phyloP scores from a whole-genome alignment of 2,329 filamentous ascomycete species.

The Botryotinia calthae region DNA sequence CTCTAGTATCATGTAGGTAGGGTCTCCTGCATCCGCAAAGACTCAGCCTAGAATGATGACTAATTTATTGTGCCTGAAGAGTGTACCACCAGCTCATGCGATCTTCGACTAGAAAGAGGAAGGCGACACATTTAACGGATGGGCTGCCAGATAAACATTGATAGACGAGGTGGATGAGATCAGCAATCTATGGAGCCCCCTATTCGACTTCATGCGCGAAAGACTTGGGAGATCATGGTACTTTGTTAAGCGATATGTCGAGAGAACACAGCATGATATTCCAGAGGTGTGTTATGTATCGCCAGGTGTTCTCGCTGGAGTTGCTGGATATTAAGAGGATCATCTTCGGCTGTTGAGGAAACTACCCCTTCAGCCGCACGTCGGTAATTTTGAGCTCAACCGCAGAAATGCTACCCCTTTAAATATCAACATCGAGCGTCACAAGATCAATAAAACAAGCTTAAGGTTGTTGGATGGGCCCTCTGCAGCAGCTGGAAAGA shows the following conservation, averaged over 20 bases:
- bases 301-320: not conserved
- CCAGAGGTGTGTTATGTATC: not conserved
- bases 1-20: not conserved
- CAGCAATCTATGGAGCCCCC: not conserved
- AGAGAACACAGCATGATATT: not conserved
- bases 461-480: not conserved
- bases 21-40: not conserved
- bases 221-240: not conserved
- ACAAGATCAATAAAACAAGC: conserved; percentile 4
- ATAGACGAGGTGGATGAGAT: not conserved
- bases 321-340: not conserved
- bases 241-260: not conserved
- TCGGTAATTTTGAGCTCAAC: not conserved
- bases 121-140: not conserved
- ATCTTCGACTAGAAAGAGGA: not conserved
- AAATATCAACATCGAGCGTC: not conserved
- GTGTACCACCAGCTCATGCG: not conserved
- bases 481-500: not conserved
- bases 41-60: not conserved
- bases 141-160: not conserved
- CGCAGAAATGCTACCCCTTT: not conserved
- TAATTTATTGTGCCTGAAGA: not conserved
- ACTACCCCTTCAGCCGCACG: not conserved
- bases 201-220: not conserved
- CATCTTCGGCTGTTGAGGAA: conserved; percentile 3